Evolutionary conservation across 257 asterid genomes (phyloP), one percentile per base, ranked within the genome.

Genomic region (Plectranthus barbatus): DNA sequence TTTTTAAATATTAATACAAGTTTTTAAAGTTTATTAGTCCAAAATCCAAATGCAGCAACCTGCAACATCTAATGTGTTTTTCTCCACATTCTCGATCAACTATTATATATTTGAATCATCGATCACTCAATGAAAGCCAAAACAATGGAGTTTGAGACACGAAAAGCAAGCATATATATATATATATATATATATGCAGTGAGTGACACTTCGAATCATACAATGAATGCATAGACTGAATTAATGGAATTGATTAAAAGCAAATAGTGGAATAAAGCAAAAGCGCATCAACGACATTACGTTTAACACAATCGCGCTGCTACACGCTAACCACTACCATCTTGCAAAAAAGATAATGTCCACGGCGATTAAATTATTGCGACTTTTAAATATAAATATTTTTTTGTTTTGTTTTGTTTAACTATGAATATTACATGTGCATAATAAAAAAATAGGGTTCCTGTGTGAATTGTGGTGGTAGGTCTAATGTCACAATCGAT

Each of bases 131-230:
- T 14, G 23, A 31, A 40, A 10, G 44, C 41, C 41, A 42, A 53
- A 12, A 40, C 46, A 58, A 56, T 14, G 6, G 42, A 42, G 48
- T 5, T 13, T n/a, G 48, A 46, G 54, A 47, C 53, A 48, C 37
- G 54, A 17, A 59, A 68, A 59, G 67, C 62, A 23, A 67, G 12
- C 39, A 23, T 51, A 56, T n/a, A n/a, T n/a, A n/a, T n/a, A n/a
- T n/a, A n/a, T n/a, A n/a, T n/a, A n/a, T n/a, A n/a, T n/a, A n/a
- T n/a, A n/a, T n/a, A n/a, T n/a, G n/a, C n/a, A n/a, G n/a, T n/a
- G 68, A 26, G 6, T 13, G 37, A 26, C 20, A 23, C 15, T 46
- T 33, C 5, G 5, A 26, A 26, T 26, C 31, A 26, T 1, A 26
- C n/a, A n/a, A n/a, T n/a, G n/a, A n/a, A n/a, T n/a, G n/a, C n/a